Evolutionary conservation across 768 basidiomycete species (phyloP).

Genomic region (Boletus subcaerulescens): DNA sequence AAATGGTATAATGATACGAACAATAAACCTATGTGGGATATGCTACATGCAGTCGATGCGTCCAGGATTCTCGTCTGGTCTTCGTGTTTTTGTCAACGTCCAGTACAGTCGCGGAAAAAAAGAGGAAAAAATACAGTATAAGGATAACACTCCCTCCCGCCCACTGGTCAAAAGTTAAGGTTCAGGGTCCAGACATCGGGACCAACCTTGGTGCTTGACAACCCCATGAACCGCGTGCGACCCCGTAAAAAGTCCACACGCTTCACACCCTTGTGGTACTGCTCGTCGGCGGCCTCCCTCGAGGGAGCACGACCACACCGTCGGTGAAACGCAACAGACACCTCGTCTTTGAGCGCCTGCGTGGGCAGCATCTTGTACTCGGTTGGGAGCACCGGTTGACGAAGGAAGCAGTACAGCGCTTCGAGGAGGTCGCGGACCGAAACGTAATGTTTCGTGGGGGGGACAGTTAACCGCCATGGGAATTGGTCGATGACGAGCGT

Average conservation of each 20-base stretch:
- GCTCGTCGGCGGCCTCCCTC: slow-evolving; percentile 31
- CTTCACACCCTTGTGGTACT: slow-evolving; percentile 48
- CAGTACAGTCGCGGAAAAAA: not conserved
- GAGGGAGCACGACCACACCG: slow-evolving; percentile 38
- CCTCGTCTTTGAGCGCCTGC: slow-evolving; percentile 30
- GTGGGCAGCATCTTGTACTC: slow-evolving; percentile 42
- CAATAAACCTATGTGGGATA: slow-evolving; percentile 10
- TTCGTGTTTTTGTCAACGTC: slow-evolving; percentile 19
- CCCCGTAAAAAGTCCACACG: slow-evolving; percentile 53
- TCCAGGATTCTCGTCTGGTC: slow-evolving; percentile 12
- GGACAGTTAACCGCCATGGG: slow-evolving; percentile 36
- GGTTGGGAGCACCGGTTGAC: slow-evolving; percentile 34
- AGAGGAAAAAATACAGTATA: slow-evolving; percentile 22
- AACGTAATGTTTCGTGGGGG: slow-evolving; percentile 25
- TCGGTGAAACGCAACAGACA: slow-evolving; percentile 42
- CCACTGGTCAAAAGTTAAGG: slow-evolving; percentile 18
- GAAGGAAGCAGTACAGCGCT: slow-evolving; percentile 43
- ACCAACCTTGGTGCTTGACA: slow-evolving; percentile 36
- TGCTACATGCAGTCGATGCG: slow-evolving; percentile 21
- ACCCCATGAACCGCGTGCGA: slow-evolving; percentile 44
- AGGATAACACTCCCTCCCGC: slow-evolving; percentile 13
- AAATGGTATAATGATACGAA: slow-evolving; percentile 26
- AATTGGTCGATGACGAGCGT: slow-evolving; percentile 30
- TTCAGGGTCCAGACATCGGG: slow-evolving; percentile 38
- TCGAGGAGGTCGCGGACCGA: slow-evolving; percentile 51